Evolutionary conservation across 306 rosid genomes (phyloP), one percentile per base, ranked within the genome.

Genomic region (Bauhinia variegata): DNA sequence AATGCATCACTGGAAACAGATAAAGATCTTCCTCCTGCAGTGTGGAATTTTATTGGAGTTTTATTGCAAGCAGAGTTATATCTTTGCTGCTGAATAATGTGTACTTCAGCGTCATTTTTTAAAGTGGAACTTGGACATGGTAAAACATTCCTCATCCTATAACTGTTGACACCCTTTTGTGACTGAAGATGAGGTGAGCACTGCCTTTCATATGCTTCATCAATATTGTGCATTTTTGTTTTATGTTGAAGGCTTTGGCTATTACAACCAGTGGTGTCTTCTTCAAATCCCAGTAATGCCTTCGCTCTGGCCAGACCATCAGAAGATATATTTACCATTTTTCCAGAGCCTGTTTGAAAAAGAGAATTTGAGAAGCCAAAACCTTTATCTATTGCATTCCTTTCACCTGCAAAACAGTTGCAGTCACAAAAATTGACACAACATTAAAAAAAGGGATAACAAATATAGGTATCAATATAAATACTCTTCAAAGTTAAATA

Each of bases 1-100:
- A 92, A 63, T 11, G 98, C 98, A 59, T 81, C 86, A 55, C 75
- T 76, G 5, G 96, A 89, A 70, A 92, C 74, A 41, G 95, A 92
- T 73, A 92, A 51, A 37, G 96, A 89, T 80, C 89, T 89, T 70
- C 96, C 96, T 8, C 96, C 96, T 0, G 98, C 96, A 34, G 96
- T 89, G 36, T 78, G 80, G 82, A 92, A 89, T 61, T 84, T 89
- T 58, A 92, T 60, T 32, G 92, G 79, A 65, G 86, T 63, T 11
- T 79, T 73, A 52, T 82, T 82, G 49, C 50, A 65, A 34, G 70
- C 63, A 11, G 76, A 68, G 28, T 55, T 68, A 39, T 37, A 52
- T 51, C 66, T 28, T 68, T 78, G 69, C 0, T 53, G 73, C 54
- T 70, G 79, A 49, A 36, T 18, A 53, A 66, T 6, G 16, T 60